Evolutionary conservation across 805 yeast species (phyloP), one percentile per base, ranked within the genome.

Genomic region (Starmerella asiatica): DNA sequence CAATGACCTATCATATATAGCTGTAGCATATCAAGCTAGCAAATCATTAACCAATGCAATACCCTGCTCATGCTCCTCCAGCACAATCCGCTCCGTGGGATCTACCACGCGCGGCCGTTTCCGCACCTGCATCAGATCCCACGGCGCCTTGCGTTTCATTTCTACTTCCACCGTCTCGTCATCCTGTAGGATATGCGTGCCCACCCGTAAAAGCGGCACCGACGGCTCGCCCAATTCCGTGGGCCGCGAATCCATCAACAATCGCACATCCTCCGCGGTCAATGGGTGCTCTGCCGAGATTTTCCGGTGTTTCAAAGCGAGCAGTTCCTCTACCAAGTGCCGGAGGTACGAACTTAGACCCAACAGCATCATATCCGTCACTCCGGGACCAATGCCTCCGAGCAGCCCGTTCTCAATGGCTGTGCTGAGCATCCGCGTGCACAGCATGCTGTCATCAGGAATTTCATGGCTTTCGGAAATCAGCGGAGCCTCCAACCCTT

Each of bases 341-440:
- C 46, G 32, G 47, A 91, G 59, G 59, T 85, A 88, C 26, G 71
- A 66, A 54, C 88, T 96, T 32, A 91, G 62, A 0, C 95, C 96
- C n/a, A 80, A 58, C 18, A 76, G 63, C 46, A 86, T 56, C 16
- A 91, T 63, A 40, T 85, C 93, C n/a, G 81, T 71, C 5, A 79
- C 81, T 17, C 75, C 76, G n/a, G 76, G 69, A 33, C 75, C 76
- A n/a, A 88, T 67, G 14, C 76, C 73, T 1, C 94, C 94, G 0
- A 85, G 68, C 7, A 91, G 62, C 0, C 98, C 98, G 55, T 84
- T 75, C 53, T 91, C 97, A 51, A 95, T 69, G 48, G 91, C 79
- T 8, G 80, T 75, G 53, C 94, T 91, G 17, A 76, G 60, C 68
- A 91, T 75, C 38, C 85, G 68, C 11, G 75, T 63, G 38, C 73